phyloP scores from a whole-genome alignment of 139 green algal species.

The Micromonas pusilla region DNA sequence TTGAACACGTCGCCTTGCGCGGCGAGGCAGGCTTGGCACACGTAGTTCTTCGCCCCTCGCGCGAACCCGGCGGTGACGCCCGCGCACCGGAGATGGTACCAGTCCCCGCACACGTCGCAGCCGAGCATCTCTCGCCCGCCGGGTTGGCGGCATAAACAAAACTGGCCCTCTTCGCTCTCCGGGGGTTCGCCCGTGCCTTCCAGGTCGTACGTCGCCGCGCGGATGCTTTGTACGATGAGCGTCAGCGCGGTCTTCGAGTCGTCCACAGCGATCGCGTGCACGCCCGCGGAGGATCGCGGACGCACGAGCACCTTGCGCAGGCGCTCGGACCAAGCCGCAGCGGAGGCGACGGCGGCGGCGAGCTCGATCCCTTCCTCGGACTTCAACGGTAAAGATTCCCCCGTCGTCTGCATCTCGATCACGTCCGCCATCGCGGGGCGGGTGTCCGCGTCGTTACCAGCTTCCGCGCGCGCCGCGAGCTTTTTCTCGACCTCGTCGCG shows the following conservation, averaged over 20 bases:
- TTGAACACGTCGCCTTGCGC: neutral
- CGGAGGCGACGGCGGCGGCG: neutral
- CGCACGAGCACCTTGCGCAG: neutral
- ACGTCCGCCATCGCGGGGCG: neutral
- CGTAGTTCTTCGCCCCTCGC: slow-evolving; percentile 18
- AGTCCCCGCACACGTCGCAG: slow-evolving; percentile 62
- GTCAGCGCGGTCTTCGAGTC: neutral
- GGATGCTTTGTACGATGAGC: neutral
- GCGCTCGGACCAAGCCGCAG: neutral
- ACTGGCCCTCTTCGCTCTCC: slow-evolving; percentile 19
- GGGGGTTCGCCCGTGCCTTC: slow-evolving; percentile 9
- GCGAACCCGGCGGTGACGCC: slow-evolving; percentile 37
- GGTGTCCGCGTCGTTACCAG: neutral
- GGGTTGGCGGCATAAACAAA: slow-evolving; percentile 16
- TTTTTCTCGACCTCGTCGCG: neutral
- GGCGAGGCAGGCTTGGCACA: slow-evolving; percentile 11
- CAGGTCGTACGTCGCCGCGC: neutral
- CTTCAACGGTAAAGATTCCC: neutral
- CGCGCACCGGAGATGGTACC: slow-evolving; percentile 64
- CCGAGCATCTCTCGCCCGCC: slow-evolving; percentile 42
- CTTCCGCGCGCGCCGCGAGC: neutral
- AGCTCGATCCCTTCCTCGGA: neutral
- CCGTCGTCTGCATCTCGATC: neutral
- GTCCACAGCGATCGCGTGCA: neutral
- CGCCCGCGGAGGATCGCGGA: neutral